Conservation (phyloP, 2,329 filamentous ascomycete species). For the Ophiostoma himal-ulmi region DNA sequence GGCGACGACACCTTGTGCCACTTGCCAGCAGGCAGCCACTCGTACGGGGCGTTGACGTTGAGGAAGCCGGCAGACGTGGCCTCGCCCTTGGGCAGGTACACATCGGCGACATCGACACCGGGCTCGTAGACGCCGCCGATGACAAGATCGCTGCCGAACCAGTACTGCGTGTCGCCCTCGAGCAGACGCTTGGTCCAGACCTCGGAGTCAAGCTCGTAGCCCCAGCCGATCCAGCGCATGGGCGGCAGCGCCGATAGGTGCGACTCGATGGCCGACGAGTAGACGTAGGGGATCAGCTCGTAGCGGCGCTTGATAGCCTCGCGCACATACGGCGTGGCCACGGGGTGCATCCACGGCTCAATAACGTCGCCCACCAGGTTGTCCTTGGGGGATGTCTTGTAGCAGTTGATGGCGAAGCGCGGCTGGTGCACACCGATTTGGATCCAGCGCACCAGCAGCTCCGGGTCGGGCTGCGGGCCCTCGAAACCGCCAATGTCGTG, state of each 20-base stretch:
- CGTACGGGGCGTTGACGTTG: slow-evolving; percentile 52
- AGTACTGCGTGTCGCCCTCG: slow-evolving; percentile 65
- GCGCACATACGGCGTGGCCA: slow-evolving; percentile 57
- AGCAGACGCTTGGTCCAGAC: slow-evolving; percentile 56
- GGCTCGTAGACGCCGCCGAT: slow-evolving; percentile 63
- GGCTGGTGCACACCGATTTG: slow-evolving; percentile 65
- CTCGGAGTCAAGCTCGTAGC: slow-evolving; percentile 59
- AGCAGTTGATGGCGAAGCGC: slow-evolving; percentile 72
- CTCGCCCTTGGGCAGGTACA: slow-evolving; percentile 55
- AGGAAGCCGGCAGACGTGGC: slow-evolving; percentile 46
- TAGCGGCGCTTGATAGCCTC: slow-evolving; percentile 64
- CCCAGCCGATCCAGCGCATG: slow-evolving; percentile 69
- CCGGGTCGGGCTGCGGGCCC: slow-evolving; percentile 64
- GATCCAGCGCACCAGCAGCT: slow-evolving; percentile 66
- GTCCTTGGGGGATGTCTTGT: slow-evolving; percentile 61
- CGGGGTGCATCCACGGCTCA: slow-evolving; percentile 72
- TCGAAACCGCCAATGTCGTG: slow-evolving; percentile 74
- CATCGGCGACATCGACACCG: slow-evolving; percentile 45
- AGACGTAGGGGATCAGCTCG: slow-evolving; percentile 65
- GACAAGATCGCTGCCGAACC: slow-evolving; percentile 62
- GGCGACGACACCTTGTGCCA: slow-evolving; percentile 32
- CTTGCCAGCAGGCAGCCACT: slow-evolving; percentile 39
- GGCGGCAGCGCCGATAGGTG: slow-evolving; percentile 57
- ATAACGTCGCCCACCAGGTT: slow-evolving; percentile 66
- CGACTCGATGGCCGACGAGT: slow-evolving; percentile 57